Conservation (phyloP, 1,284 basidiomycete species). For the Ustilago nuda region DNA sequence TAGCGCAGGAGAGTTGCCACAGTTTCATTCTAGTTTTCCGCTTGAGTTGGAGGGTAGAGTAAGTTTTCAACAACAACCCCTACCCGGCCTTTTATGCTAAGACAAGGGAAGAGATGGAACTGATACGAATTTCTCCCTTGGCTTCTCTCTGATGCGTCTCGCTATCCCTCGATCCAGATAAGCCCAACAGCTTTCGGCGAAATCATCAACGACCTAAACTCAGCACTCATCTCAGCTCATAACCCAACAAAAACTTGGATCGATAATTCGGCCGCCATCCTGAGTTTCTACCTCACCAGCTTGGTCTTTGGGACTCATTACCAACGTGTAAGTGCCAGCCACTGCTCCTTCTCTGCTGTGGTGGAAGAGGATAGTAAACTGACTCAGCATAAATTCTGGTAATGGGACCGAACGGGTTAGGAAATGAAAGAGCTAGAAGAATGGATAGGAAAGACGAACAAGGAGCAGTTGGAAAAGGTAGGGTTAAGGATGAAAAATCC, state of each 20-base stretch:
- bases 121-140: too few species aligned
- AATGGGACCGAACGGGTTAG: slow-evolving; percentile 60
- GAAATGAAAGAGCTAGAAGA: slow-evolving; percentile 79
- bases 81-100: not conserved
- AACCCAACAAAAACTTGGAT: slow-evolving; percentile 35
- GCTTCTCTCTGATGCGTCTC: not conserved
- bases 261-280: slow-evolving; percentile 53
- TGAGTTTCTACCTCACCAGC: slow-evolving; percentile 68
- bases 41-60: slow-evolving; percentile 85
- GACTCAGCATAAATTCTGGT: not conserved
- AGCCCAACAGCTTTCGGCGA: slow-evolving; percentile 49
- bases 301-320: slow-evolving; percentile 78
- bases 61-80: slow-evolving; percentile 20
- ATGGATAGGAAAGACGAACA: slow-evolving; percentile 77
- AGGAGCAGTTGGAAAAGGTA: slow-evolving; percentile 78
- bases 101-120: too few species aligned
- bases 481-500: slow-evolving; percentile 86
- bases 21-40: slow-evolving; percentile 81
- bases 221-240: slow-evolving; percentile 49
- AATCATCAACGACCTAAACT: slow-evolving; percentile 60
- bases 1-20: slow-evolving; percentile 80
- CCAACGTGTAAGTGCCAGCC: slow-evolving; percentile 74
- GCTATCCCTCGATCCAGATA: slow-evolving; percentile 25
- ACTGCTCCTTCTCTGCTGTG: not conserved
- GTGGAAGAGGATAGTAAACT: not conserved